phyloP scores from a whole-genome alignment of 805 yeast genomes.

The Ogataea minuta region DNA sequence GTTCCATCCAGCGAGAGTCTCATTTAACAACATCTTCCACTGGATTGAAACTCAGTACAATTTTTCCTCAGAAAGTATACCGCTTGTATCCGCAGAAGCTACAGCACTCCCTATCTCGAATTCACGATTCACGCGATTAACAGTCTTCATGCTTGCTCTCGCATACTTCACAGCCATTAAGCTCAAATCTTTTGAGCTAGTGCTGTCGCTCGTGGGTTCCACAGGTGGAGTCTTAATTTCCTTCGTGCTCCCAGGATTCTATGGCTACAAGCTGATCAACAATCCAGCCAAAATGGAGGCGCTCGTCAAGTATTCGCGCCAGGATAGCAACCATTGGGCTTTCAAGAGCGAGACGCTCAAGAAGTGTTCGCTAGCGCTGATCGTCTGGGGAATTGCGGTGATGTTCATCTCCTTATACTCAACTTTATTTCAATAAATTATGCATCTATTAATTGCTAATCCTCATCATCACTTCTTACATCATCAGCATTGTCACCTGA shows the following conservation, averaged over 20 bases:
- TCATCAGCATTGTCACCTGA: constrained; percentile 81
- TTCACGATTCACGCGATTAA: constrained; percentile 46
- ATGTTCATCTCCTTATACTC: constrained; percentile 55
- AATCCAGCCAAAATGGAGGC: constrained; percentile 16
- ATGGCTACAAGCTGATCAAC: constrained; percentile 59
- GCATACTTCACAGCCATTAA: constrained; percentile 59
- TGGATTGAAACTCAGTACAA: constrained; percentile 33
- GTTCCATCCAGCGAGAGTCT: constrained; percentile 78
- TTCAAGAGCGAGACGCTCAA: constrained; percentile 23
- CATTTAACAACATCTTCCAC: constrained; percentile 61
- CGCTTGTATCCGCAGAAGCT: constrained; percentile 5
- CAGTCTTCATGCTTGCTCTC: constrained; percentile 42
- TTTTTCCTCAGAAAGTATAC: constrained; percentile 2
- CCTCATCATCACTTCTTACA: constrained; percentile 68
- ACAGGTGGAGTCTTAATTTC: constrained; percentile 82
- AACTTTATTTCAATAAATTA: constrained; percentile 31
- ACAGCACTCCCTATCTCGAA: constrained; percentile 45
- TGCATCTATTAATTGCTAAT: constrained; percentile 27
- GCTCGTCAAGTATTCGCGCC: constrained; percentile 23
- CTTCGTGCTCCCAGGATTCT: constrained; percentile 74
- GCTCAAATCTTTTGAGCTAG: constrained; percentile 63
- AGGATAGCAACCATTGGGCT: constrained; percentile 22
- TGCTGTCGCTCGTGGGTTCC: constrained; percentile 73
- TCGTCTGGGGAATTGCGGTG: constrained; percentile 53
- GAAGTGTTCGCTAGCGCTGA: constrained; percentile 37